phyloP scores from a whole-genome alignment of 148 eudicot genomes.

The Rhododendron molle region DNA sequence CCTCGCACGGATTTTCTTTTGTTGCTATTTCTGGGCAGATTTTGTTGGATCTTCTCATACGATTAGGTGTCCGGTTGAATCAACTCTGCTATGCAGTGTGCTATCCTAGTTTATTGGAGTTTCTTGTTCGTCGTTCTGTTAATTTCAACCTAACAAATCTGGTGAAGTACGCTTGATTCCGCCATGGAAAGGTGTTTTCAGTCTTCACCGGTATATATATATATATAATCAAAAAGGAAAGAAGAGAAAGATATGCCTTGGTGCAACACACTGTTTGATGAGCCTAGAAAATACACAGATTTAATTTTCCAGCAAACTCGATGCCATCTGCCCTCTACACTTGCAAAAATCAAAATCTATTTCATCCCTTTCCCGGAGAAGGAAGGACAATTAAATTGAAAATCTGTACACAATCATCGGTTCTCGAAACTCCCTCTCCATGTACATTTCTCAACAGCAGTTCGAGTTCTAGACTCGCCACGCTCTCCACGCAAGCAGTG shows the following conservation, averaged over 20 bases:
- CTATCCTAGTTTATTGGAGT: not conserved
- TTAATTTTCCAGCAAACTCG: not conserved
- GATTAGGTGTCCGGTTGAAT: not conserved
- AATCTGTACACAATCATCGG: not conserved
- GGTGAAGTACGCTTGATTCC: not conserved
- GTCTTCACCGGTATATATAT: not conserved
- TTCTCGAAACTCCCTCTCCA: not conserved
- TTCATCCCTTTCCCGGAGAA: not conserved
- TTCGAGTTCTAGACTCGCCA: not conserved
- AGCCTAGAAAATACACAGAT: not conserved
- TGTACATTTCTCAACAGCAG: not conserved
- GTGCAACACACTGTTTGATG: not conserved
- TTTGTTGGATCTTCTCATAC: not conserved
- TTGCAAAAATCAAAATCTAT: not conserved
- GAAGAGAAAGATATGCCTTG: not conserved
- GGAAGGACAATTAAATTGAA: not conserved
- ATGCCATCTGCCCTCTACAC: not conserved
- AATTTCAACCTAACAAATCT: not conserved
- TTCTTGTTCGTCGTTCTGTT: not conserved
- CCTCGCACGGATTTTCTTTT: not conserved
- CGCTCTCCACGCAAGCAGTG: not conserved
- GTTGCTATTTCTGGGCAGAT: not conserved
- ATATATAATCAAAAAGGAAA: not conserved
- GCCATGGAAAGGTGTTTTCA: not conserved
- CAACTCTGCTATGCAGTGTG: not conserved